Base-by-base conservation (phyloP, 441 rosid species). In the Croton setiger region DNA sequence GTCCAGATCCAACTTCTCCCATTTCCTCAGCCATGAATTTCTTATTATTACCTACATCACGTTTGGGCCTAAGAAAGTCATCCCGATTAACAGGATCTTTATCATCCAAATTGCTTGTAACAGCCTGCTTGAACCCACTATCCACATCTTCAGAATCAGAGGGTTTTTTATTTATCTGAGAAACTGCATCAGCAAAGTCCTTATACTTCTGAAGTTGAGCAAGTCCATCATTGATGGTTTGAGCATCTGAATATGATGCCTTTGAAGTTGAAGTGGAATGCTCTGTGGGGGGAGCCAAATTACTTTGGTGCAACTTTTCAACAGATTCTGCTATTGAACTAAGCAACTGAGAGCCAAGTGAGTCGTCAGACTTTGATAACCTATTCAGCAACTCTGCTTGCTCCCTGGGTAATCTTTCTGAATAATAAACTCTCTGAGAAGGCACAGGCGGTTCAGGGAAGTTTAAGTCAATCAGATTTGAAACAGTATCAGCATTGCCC, bases 271-370 rank as follows among this genome's bases (percentile, higher is more conserved):
- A 72, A 66, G 58, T 12, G 39, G 81, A 49, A 33, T 66, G 73
- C 61, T 79, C 82, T 17, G 68, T 35, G 44, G 43, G 73, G 61
- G 75, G 48, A 71, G 66, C 63, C 27, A 68, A 13, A 62, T 72
- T 76, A 57, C 72, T 60, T 27, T 76, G 77, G 37, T 76, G 84
- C 44, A 78, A 60, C 21, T 76, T 85, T 64, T 76, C 94, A 51
- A 66, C 79, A 64, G 80, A 77, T 75, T 83, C 88, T 56, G 78
- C 68, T 37, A 72, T 66, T 59, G 83, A 74, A 66, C 74, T 72
- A 63, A 88, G 76, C 71, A 93, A 80, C 81, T 93, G 97, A 79
- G 93, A 74, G 78, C 93, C 96, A 74, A 88, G 83, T 15, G 93
- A 82, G 75, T 92, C 93, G 71, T 87, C 94, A 45, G 96, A 92